A percentile compares a stretch with the other conserved stretches of the same genome.
Conservation (phyloP, 1,139 yeast species). For the Kodamaea sp. region DNA sequence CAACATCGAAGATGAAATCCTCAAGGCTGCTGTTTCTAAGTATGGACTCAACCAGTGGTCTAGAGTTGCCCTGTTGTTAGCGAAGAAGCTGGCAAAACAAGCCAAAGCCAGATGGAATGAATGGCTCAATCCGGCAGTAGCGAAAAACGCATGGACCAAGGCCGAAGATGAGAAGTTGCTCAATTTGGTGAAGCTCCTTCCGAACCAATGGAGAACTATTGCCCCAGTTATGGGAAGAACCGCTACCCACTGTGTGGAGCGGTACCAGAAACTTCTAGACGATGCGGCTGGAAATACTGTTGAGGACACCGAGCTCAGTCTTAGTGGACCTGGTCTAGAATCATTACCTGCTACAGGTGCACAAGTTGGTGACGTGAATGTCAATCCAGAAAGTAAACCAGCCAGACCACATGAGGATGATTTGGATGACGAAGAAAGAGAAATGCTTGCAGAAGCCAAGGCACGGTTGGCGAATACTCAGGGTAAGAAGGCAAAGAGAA, state of each 20-base stretch:
- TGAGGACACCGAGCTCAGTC: constrained; percentile 33
- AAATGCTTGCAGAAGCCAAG: constrained; percentile 91
- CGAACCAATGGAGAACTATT: constrained; percentile 94
- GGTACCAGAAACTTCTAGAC: constrained; percentile 77
- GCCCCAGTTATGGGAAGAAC: constrained; percentile 81
- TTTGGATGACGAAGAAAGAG: constrained; percentile 84
- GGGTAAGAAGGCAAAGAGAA: constrained; percentile 92
- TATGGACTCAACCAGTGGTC: constrained; percentile 96
- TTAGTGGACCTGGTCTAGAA: constrained; percentile 60
- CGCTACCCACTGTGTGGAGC: constrained; percentile 84
- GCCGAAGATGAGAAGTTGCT: constrained; percentile 78
- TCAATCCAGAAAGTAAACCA: constrained; percentile 78
- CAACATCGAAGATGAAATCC: constrained; percentile 84
- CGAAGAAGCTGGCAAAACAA: constrained; percentile 86
- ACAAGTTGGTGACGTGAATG: constrained; percentile 58
- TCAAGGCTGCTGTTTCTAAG: constrained; percentile 88
- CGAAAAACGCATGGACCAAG: constrained; percentile 65
- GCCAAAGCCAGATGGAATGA: constrained; percentile 94
- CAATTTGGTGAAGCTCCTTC: constrained; percentile 66
- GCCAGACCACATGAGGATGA: constrained; percentile 81
- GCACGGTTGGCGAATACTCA: constrained; percentile 91
- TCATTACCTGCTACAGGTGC: constrained; percentile 47
- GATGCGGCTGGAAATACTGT: constrained; percentile 39
- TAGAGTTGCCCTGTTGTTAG: constrained; percentile 81
- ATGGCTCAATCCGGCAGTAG: constrained; percentile 75